Conservation (phyloP, 371 early-diverging fungal genomes). For the Mycotypha africana region DNA sequence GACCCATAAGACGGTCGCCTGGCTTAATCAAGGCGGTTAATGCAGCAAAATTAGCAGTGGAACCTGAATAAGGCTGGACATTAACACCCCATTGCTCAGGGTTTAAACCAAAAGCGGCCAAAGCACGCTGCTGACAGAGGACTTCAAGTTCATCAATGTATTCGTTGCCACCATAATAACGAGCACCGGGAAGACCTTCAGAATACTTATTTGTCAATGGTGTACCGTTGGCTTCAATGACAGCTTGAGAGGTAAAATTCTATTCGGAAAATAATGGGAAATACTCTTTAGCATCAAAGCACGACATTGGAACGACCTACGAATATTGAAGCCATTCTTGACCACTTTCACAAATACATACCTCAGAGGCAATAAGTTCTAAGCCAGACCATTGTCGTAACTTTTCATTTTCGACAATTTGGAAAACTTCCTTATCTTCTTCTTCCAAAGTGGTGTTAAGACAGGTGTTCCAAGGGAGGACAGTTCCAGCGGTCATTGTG, state of each 20-base stretch:
- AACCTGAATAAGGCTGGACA: conserved; percentile 98
- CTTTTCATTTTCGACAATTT: conserved; percentile 95
- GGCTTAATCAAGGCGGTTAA: conserved; percentile 94
- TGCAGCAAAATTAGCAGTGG: conserved; percentile 98
- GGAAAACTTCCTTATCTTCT: conserved; percentile 91
- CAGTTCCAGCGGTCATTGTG: conserved; percentile 38
- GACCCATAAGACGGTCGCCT: conserved; percentile 92
- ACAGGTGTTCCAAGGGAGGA: conserved; percentile 55
- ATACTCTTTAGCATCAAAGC: no score
- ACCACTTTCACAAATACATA: conserved; percentile 16
- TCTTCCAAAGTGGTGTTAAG: conserved; percentile 76
- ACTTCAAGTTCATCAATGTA: conserved; percentile 95
- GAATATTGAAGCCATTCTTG: background rate
- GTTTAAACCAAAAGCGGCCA: conserved; percentile 90
- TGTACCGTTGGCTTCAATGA: conserved; percentile 98
- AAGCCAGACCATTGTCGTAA: conserved; percentile 94
- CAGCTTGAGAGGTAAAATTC: conserved; percentile 98
- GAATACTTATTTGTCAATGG: conserved; percentile 99
- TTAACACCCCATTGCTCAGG: conserved; percentile 98
- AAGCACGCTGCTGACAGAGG: conserved; percentile 95
- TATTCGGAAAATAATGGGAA: no score
- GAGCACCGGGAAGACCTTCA: conserved; percentile 97
- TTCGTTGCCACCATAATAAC: conserved; percentile 96
- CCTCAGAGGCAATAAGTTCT: conserved; percentile 98
- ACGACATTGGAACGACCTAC: no score